These are phyloP conservation scores for Jasminum sambac DNA, from an alignment of 257 asterid species.

Conservation along the genomic window DNA sequence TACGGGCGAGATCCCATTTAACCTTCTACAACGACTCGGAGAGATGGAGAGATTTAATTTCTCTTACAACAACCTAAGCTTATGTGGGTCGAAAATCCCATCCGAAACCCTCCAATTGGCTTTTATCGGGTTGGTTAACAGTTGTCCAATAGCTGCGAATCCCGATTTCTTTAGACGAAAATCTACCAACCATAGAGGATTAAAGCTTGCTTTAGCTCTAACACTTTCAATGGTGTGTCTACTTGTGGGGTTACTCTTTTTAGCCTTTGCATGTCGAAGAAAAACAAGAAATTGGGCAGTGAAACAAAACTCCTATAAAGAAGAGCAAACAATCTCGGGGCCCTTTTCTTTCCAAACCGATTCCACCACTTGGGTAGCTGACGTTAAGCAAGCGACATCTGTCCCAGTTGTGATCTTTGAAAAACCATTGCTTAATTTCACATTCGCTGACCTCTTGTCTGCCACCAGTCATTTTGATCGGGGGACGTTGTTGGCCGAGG, in stretches of 20 bases:
- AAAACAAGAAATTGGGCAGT: constrained; percentile 62
- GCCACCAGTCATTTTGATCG: constrained; percentile 82
- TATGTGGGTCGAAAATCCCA: constrained; percentile 57
- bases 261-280: constrained; percentile 79
- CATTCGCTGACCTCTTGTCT: constrained; percentile 72
- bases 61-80: constrained; percentile 82
- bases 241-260: constrained; percentile 64
- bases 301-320: constrained; percentile 58
- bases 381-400: constrained; percentile 72
- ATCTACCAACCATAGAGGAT: constrained; percentile 49
- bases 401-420: constrained; percentile 75
- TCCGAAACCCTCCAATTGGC: constrained; percentile 40
- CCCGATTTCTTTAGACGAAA: constrained; percentile 55
- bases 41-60: constrained; percentile 70
- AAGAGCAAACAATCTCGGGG: constrained; percentile 67
- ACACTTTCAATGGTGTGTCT: constrained; percentile 73
- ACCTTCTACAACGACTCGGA: constrained; percentile 51
- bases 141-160: constrained; percentile 92
- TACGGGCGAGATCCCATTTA: constrained; percentile 75
- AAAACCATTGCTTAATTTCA: constrained; percentile 79
- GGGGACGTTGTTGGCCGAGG: constrained; percentile 76
- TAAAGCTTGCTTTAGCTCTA: constrained; percentile 67
- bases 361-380: constrained; percentile 88
- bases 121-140: constrained; percentile 65
- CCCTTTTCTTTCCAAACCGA: constrained; percentile 83